Evolutionary conservation across 2,329 filamentous ascomycete species (phyloP), one percentile per base, ranked within the genome.

Genomic region (Alternaria consortialis): DNA sequence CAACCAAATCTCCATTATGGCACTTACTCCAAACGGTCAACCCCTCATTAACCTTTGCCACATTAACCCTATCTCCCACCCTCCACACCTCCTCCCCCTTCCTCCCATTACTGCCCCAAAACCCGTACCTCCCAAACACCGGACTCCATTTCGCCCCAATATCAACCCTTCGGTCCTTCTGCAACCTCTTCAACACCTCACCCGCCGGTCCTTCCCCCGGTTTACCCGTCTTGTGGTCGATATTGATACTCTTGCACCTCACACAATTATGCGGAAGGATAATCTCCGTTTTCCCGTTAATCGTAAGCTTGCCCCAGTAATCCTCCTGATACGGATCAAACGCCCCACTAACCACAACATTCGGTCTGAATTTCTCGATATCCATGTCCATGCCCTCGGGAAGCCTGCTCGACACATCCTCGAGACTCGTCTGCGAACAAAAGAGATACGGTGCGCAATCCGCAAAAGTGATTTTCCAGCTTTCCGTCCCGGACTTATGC

Each of bases 371-470:
- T 58, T 83, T 83, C 6, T 76, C 78, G 13, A 83, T 78, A 61
- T 84, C 81, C 75, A 82, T 80, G 47, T 72, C 53, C 48, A 75
- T 66, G 12, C 72, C 76, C 0, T 74, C 71, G 0, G 75, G 68
- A 0, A 83, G 70, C 6, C 79, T 72, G 7, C 67, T 60, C 34
- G 86, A 87, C 47, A 96, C 86, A 67, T 91, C 84, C 20, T 83
- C 79, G n/a, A 94, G 84, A 1, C 91, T 95, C 2, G 87, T 85
- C 62, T 88, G 84, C 0, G 89, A 91, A 5, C 90, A 84, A 25
- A 97, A 78, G 13, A 97, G 85, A 74, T 91, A 91, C 0, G 92
- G 90, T 1, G 91, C 91, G 64, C 87, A 86, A 77, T 95, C 92
- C 39, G 88, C 86, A 78, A 94, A 95, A 2, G 86, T 87, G 43